Evolutionary conservation across 352 stramenopile genomes (phyloP).

Genomic region (Globisporangium solare): DNA sequence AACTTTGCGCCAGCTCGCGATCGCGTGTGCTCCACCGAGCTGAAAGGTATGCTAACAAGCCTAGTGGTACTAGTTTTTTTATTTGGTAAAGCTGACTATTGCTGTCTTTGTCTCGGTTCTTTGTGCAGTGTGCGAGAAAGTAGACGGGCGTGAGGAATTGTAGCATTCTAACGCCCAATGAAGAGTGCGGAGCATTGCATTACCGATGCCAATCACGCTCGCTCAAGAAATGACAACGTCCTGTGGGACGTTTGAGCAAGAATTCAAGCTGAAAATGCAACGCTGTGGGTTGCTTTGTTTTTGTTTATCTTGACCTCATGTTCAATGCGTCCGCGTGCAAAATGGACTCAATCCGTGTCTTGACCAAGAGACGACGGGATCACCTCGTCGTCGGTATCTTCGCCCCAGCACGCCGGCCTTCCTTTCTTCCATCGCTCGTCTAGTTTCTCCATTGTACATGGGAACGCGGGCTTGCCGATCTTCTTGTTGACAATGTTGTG

Average conservation of each 20-base stretch:
- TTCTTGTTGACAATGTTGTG: conserved; percentile 98
- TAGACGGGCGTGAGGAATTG: conserved; percentile 1
- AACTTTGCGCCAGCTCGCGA: conserved; percentile 63
- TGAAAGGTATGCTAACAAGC: conserved; percentile 34
- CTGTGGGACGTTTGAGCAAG: not conserved
- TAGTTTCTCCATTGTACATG: conserved; percentile 91
- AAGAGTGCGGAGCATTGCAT: not conserved
- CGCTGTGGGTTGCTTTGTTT: not conserved
- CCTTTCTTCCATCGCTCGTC: conserved; percentile 95
- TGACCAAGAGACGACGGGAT: conserved; percentile 25
- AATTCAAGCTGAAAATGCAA: not conserved
- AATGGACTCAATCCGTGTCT: conserved; percentile 5
- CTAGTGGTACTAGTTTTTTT: too few relatives aligned
- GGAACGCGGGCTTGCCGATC: conserved; percentile 92
- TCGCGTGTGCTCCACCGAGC: conserved; percentile 39
- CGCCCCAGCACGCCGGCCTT: conserved; percentile 76
- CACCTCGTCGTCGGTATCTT: conserved; percentile 34
- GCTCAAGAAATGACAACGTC: too few relatives aligned
- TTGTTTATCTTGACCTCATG: not conserved
- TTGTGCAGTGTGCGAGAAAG: conserved; percentile 6
- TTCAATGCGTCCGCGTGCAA: not conserved
- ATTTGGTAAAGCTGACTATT: not conserved
- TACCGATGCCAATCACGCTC: too few relatives aligned
- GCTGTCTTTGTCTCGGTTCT: not conserved
- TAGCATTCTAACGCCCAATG: not conserved